Conservation (phyloP, 192 early-diverging fungal genomes). For the Coemansia sp. region DNA sequence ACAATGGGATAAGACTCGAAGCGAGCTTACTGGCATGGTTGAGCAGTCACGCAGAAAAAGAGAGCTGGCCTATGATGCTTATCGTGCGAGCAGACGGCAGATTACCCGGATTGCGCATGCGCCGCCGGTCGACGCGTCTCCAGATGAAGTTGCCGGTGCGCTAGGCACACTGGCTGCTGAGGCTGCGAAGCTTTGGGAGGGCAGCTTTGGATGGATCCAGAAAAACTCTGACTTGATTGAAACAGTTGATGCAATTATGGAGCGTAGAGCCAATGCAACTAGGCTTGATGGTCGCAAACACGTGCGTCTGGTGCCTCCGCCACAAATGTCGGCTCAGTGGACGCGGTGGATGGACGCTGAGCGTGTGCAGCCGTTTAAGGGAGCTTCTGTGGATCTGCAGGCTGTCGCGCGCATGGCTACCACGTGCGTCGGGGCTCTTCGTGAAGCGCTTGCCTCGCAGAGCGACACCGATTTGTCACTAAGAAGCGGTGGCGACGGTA, state of each 20-base stretch:
- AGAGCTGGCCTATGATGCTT: conserved; percentile 11
- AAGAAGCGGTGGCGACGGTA: not conserved
- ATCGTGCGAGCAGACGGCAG: conserved; percentile 23
- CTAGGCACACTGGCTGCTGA: conserved; percentile 13
- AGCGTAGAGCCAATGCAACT: conserved; percentile 27
- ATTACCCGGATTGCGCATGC: conserved; percentile 9
- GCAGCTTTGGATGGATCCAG: conserved; percentile 36
- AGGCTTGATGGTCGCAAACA: conserved; percentile 27
- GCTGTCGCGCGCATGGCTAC: conserved; percentile 39
- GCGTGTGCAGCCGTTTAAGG: conserved; percentile 26
- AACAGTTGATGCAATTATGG: conserved; percentile 26
- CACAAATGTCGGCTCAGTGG: conserved; percentile 39
- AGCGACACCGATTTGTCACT: not conserved
- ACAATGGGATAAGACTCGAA: conserved; percentile 23
- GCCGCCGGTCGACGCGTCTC: conserved; percentile 21
- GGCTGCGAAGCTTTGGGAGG: conserved; percentile 37
- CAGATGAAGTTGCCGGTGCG: conserved; percentile 13
- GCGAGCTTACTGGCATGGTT: conserved; percentile 6
- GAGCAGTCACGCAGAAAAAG: not conserved
- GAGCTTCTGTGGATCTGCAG: conserved; percentile 31
- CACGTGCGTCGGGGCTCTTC: conserved; percentile 25
- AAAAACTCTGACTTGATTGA: not conserved
- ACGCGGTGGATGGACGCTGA: conserved; percentile 33
- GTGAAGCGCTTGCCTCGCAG: conserved; percentile 9
- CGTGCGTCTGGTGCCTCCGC: conserved; percentile 37